phyloP scores from a whole-genome alignment of 768 basidiomycete species.

The Xerocomellus dryophilus region DNA sequence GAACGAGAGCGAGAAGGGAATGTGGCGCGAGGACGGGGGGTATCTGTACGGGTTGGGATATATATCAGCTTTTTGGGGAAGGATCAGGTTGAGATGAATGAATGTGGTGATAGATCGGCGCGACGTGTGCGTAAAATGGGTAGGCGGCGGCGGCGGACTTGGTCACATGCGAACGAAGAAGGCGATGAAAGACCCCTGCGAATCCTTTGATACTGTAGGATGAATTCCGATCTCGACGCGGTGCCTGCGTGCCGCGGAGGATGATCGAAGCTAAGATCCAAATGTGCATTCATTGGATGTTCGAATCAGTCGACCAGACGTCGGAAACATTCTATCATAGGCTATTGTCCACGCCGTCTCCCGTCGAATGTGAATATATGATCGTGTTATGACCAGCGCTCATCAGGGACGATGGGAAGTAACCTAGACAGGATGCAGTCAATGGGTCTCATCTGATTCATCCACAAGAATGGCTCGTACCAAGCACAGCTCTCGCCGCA shows the following conservation, averaged over 20 bases:
- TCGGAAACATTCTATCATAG: slow-evolving; percentile 8
- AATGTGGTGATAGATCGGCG: background rate
- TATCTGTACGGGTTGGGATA: slow-evolving; percentile 5
- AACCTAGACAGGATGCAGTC: slow-evolving; percentile 6
- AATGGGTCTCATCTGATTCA: background rate
- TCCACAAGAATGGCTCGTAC: slow-evolving; percentile 11
- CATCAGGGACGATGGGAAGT: background rate
- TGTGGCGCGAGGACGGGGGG: background rate
- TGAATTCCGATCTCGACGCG: background rate
- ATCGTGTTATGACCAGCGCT: background rate
- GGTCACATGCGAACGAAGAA: background rate
- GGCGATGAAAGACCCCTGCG: background rate
- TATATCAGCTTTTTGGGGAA: background rate
- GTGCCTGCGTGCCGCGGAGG: background rate
- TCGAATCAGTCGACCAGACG: background rate
- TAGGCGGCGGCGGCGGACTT: background rate
- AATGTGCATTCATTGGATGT: background rate
- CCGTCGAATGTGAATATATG: background rate
- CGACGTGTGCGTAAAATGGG: background rate
- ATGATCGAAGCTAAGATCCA: background rate
- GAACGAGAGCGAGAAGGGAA: background rate
- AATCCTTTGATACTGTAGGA: background rate
- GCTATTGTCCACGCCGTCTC: slow-evolving; percentile 3
- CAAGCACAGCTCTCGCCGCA: slow-evolving; percentile 3
- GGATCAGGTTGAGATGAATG: background rate